A percentile compares a stretch with the other conserved stretches of the same genome.
Conservation (phyloP, 177 flowering plant species). For the Vitis hybrid region DNA sequence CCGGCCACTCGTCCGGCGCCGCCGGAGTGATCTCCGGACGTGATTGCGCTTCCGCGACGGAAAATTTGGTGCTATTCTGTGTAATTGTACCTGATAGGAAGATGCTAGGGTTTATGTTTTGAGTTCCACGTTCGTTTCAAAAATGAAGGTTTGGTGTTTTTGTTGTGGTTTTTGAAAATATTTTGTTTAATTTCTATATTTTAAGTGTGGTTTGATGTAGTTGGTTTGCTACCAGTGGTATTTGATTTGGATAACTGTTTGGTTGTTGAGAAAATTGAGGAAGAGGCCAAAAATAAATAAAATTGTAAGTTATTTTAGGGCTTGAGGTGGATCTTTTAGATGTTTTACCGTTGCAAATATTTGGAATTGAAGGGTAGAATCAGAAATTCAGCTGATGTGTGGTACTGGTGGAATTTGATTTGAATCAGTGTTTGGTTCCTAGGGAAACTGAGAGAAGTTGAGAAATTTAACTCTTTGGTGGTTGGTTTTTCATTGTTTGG, state of each 20-base stretch:
- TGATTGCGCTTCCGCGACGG: neutral
- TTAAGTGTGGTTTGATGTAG: too few species aligned
- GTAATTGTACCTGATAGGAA: neutral
- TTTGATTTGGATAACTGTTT: too few species aligned
- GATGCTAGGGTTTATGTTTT: neutral
- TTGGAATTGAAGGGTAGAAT: neutral
- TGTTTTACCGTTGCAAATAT: too few species aligned
- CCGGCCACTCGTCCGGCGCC: neutral
- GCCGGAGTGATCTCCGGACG: neutral
- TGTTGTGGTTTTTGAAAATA: neutral
- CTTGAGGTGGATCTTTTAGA: too few species aligned
- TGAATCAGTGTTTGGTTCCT: neutral
- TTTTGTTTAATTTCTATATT: too few species aligned
- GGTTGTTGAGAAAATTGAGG: too few species aligned
- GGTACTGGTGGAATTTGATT: neutral
- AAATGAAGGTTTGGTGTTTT: neutral
- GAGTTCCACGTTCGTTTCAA: neutral
- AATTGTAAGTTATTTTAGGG: too few species aligned
- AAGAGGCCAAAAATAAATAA: too few species aligned
- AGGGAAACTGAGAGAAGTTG: neutral
- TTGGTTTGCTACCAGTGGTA: too few species aligned
- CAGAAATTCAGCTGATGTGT: neutral
- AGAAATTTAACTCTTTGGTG: neutral
- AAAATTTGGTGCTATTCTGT: neutral
- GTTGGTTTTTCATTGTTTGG: neutral